These are phyloP conservation scores for Dujonia santamariae DNA, from an alignment of 1,139 yeast species.

Conservation along the genomic window DNA sequence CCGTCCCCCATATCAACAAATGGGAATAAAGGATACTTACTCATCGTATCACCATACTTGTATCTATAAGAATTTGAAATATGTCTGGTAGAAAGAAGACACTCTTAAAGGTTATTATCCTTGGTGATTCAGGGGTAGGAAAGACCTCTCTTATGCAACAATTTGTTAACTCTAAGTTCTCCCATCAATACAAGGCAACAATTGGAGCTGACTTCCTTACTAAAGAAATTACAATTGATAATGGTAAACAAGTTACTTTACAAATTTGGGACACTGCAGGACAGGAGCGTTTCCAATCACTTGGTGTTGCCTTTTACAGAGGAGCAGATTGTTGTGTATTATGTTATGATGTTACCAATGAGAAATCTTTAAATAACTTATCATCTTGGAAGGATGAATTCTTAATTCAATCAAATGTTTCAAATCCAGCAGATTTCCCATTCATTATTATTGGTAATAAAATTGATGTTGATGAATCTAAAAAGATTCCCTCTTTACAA, in stretches of 20 bases:
- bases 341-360: conserved; percentile 91
- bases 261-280: conserved; percentile 99
- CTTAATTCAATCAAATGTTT: conserved; percentile 85
- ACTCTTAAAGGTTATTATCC: conserved; percentile 85
- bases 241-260: conserved; percentile 67
- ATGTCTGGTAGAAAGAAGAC: conserved; percentile 88
- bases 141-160: conserved; percentile 96
- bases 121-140: conserved; percentile 98
- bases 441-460: conserved; percentile 93
- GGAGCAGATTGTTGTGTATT: conserved; percentile 98
- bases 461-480: conserved; percentile 89
- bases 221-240: conserved; percentile 83
- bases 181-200: conserved; percentile 95
- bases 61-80: too few relatives aligned
- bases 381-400: conserved; percentile 96
- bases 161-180: conserved; percentile 91
- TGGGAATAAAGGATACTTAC: too few relatives aligned
- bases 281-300: conserved; percentile 93
- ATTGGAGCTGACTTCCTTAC: conserved; percentile 97
- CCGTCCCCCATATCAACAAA: too few relatives aligned
- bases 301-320: conserved; percentile 96
- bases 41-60: too few relatives aligned
- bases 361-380: conserved; percentile 85
- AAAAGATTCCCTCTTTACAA: conserved; percentile 70
- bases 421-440: conserved; percentile 93